Base-by-base conservation (phyloP, 495 filamentous ascomycete species). In the Xylaria sp. region DNA sequence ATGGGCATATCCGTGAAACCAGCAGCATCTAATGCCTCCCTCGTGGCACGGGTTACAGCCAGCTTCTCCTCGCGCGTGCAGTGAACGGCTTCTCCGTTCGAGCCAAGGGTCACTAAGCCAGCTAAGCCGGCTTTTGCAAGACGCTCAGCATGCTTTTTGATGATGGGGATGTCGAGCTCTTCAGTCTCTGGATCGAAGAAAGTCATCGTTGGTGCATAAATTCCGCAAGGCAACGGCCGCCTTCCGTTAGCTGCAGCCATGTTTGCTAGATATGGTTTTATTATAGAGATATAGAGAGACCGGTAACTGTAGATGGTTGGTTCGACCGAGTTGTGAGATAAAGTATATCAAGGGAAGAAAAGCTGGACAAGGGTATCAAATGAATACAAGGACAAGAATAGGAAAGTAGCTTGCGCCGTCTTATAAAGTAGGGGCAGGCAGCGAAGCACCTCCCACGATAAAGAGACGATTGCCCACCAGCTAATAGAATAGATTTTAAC, bases 141-240 rank as follows among this genome's bases (percentile, higher is more conserved):
- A 52, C 93, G 92, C 61, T 92, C 89, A 40, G 92, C 92, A 76
- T 96, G 93, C 62, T 86, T 89, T 78, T 91, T 92, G 83, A 95
- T 92, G 68, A 90, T 87, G 6, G 90, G 85, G 73, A 93, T 87
- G 76, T 97, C 93, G 75, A 97, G 87, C 21, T 96, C 91, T 81
- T 97, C 93, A 57, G 91, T 94, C 41, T 88, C 84, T 17, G 90
- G 86, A 76, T 95, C 85, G 84, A 97, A 97, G 82, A 97, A 96
- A 71, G 93, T 96, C 89, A 95, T 93, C 40, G 92, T 95, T 24
- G 94, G 94, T 71, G 92, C 91, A 80, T 96, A 97, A 78, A 95
- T 94, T 76, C 94, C 94, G 73, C 91, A 90, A 17, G 91, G 92
- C 61, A 97, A 90, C 71, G 92, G 88, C 55, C 90, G 88, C 66